Percentiles rank a stretch among this genome's conserved stretches.
Conservation (phyloP, 768 basidiomycete species). For the Tylopilus vinaceipallidus region DNA sequence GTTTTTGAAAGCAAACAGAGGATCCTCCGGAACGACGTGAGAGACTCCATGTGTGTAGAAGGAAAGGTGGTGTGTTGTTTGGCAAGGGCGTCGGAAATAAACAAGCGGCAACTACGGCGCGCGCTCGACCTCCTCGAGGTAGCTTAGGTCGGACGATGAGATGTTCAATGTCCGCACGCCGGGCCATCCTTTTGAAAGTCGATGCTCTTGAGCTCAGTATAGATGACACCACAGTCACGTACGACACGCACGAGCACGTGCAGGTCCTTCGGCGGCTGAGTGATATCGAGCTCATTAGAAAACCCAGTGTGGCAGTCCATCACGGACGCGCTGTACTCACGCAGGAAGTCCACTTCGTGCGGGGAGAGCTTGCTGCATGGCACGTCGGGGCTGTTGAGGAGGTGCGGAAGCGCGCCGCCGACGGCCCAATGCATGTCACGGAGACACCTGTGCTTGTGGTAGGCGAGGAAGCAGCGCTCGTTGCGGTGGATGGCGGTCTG, state of each 20-base stretch:
- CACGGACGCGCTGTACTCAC: slow-evolving; percentile 75
- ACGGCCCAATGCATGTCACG: slow-evolving; percentile 87
- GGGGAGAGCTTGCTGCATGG: slow-evolving; percentile 75
- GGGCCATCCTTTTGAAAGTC: slow-evolving; percentile 89
- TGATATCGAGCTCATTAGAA: slow-evolving; percentile 82
- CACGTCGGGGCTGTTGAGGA: slow-evolving; percentile 66
- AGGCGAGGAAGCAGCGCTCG: slow-evolving; percentile 94
- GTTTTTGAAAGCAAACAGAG: neutral
- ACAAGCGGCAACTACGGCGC: slow-evolving; percentile 20
- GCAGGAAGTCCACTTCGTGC: slow-evolving; percentile 80
- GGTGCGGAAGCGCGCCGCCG: slow-evolving; percentile 82
- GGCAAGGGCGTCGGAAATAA: slow-evolving; percentile 21
- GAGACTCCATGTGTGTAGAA: slow-evolving; percentile 13
- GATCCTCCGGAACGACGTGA: neutral
- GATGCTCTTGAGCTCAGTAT: slow-evolving; percentile 87
- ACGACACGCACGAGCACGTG: slow-evolving; percentile 86
- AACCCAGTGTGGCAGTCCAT: slow-evolving; percentile 85
- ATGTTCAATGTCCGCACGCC: slow-evolving; percentile 88
- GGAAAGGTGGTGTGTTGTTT: slow-evolving; percentile 17
- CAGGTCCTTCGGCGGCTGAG: slow-evolving; percentile 83
- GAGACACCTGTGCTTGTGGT: slow-evolving; percentile 84
- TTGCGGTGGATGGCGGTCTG: slow-evolving; percentile 90
- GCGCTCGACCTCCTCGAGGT: slow-evolving; percentile 78
- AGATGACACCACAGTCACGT: slow-evolving; percentile 86
- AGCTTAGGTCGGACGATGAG: slow-evolving; percentile 92